Base-by-base conservation (phyloP, 176 grass and related monocot genomes). In the Oryza punctata region DNA sequence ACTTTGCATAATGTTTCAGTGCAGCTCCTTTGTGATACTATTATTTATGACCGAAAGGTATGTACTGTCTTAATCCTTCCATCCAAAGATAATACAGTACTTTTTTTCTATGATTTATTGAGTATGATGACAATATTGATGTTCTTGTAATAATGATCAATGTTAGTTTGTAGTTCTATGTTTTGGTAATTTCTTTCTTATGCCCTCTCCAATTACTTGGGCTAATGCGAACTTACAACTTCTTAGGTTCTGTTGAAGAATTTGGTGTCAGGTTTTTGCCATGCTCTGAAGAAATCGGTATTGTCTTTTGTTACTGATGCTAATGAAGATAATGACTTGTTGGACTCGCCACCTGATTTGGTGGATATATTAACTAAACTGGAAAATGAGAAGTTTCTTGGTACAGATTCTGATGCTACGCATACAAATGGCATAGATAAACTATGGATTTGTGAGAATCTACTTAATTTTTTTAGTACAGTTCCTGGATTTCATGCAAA, bases 11-110 rank as follows among this genome's bases (percentile, higher is more conserved):
- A 79, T 90, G 76, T 93, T 86, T 94, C 96, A 4, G 35, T 79
- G 50, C 91, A 89, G 69, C 85, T 95, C 72, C 91, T 98, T 85
- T 84, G 82, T n/a, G 87, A 93, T 90, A 78, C 84, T 85, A 21
- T 90, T 71, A 84, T 98, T 76, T 98, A 91, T 93, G 96, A 95
- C 65, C 79, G 84, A 87, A 89, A 88, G 72, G 96, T 98, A 90
- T 80, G 66, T 89, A 65, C 76, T 63, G 47, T 68, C 26, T 16
- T 40, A 78, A 65, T 79, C 54, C 57, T 78, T 67, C 19, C 59
- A 13, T 60, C 29, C 65, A 32, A 77, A 89, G 24, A 69, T 76
- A 71, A 72, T 4, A 45, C 41, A 66, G n/a, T 35, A 45, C 41
- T 66, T 11, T 35, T 68, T 67, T 40, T 59, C 13, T 44, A 25